A percentile compares a stretch with the other conserved stretches of the same genome.
phyloP scores from a whole-genome alignment of 257 asterid genomes.

The Salvia hispanica region DNA sequence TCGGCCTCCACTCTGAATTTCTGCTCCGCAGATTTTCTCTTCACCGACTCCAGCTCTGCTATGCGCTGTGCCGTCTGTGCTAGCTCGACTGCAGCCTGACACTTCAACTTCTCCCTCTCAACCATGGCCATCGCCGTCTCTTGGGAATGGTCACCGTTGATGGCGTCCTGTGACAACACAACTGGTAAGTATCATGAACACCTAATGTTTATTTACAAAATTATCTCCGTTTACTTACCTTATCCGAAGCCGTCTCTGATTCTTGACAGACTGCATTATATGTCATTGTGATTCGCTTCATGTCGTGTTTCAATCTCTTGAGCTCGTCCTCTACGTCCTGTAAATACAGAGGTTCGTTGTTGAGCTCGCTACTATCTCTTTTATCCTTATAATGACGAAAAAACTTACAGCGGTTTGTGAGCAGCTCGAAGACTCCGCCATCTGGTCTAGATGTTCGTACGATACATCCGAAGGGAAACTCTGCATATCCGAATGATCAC shows the following conservation, averaged over 20 bases:
- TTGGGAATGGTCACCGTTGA: constrained; percentile 36
- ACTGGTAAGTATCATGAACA: constrained; percentile 11
- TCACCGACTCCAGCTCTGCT: constrained; percentile 70
- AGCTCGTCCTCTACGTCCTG: constrained; percentile 72
- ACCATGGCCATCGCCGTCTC: constrained; percentile 58
- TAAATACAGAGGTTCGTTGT: constrained; percentile 30
- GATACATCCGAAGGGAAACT: constrained; percentile 50
- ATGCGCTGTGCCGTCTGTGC: constrained; percentile 70
- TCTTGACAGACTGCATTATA: constrained; percentile 61
- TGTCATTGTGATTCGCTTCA: constrained; percentile 60
- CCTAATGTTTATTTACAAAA: too few relatives aligned
- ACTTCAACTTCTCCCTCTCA: constrained; percentile 69
- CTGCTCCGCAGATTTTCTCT: constrained; percentile 62
- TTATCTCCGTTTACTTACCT: constrained; percentile 35
- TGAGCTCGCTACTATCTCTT: not conserved
- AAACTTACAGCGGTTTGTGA: constrained; percentile 48
- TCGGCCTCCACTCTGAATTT: constrained; percentile 51
- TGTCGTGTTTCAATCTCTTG: constrained; percentile 60
- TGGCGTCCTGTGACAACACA: constrained; percentile 42
- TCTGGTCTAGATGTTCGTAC: constrained; percentile 37
- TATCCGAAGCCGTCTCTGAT: constrained; percentile 43
- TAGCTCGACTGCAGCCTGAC: constrained; percentile 73
- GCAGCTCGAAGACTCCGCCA: constrained; percentile 37
- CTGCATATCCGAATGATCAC: constrained; percentile 34
- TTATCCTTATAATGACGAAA: not conserved